These are phyloP conservation scores for Tulasnella sp. DNA, from an alignment of 768 basidiomycete genomes.

Conservation along the genomic window DNA sequence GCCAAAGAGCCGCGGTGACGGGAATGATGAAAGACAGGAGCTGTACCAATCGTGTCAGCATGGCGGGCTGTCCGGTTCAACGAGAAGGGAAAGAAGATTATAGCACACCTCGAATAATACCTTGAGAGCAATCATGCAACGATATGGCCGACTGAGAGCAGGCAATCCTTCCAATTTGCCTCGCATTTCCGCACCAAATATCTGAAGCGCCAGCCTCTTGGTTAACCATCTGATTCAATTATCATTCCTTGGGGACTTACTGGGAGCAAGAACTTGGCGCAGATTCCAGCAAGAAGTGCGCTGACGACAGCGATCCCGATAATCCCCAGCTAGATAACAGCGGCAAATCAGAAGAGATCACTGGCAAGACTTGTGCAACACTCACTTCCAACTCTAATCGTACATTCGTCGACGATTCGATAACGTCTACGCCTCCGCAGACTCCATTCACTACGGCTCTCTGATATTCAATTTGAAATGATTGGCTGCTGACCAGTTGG, in stretches of 20 bases:
- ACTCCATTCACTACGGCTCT: not conserved
- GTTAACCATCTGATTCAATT: not conserved
- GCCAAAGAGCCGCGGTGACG: not conserved
- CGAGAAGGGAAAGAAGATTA: not conserved
- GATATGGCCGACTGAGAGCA: not conserved
- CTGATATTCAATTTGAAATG: not conserved
- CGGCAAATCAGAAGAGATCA: not conserved
- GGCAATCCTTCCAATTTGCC: not conserved
- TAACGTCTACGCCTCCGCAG: not conserved
- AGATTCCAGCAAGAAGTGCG: not conserved
- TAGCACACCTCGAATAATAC: not conserved
- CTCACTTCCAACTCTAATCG: not conserved
- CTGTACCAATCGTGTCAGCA: not conserved
- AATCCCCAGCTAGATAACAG: not conserved
- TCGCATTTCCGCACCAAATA: not conserved
- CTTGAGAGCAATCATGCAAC: not conserved
- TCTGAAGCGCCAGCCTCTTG: not conserved
- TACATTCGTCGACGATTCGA: not conserved
- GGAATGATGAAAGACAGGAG: not conserved
- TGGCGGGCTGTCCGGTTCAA: too few relatives aligned
- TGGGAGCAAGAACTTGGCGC: not conserved
- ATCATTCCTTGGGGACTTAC: not conserved
- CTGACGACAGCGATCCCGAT: not conserved
- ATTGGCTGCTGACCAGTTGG: not conserved
- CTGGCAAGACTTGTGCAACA: not conserved